Evolutionary conservation across 257 asterid genomes (phyloP), one percentile per base, ranked within the genome.

Genomic region (Capsicum pubescens): DNA sequence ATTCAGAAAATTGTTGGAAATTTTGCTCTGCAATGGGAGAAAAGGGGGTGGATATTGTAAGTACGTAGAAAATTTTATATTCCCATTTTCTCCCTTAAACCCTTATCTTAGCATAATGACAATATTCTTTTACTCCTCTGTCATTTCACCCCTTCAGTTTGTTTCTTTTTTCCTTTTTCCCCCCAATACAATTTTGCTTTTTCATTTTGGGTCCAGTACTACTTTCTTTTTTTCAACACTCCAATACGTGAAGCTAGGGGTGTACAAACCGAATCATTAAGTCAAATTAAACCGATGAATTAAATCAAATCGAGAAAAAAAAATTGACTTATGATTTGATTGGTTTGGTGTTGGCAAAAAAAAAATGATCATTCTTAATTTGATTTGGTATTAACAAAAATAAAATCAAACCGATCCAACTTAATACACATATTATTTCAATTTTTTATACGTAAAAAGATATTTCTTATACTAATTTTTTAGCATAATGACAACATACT

Each of bases 11-110:
- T 15, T 58, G 12, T 58, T 54, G 44, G 17, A 26, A 36, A 7
- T 82, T 54, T 10, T 66, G 21, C 55, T 14, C 84, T 8, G 56
- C 78, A 39, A 60, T 39, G 10, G 16, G 60, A 74, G 80, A 19
- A 76, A 26, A 0, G 81, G 81, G 81, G 63, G 46, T 13, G 81
- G 82, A 77, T 77, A 77, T 54, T 13, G 82, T 54, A 54, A 35
- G 16, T 9, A 54, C 11, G 81, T 50, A 46, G 8, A 39, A 39
- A 39, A 39, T 32, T 4, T 54, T 77, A 52, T 77, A 54, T 54
- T 77, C 69, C 81, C 81, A 36, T 36, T 82, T 69, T 54, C 85
- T n/a, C 69, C 80, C 85, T 82, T 82, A 69, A 82, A 82, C 85
- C 85, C 85, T 82, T 55, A 17, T 67, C 67, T 77, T 54, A 13